Conservation (phyloP, 257 asterid species). For the Solanum clarkiae region DNA sequence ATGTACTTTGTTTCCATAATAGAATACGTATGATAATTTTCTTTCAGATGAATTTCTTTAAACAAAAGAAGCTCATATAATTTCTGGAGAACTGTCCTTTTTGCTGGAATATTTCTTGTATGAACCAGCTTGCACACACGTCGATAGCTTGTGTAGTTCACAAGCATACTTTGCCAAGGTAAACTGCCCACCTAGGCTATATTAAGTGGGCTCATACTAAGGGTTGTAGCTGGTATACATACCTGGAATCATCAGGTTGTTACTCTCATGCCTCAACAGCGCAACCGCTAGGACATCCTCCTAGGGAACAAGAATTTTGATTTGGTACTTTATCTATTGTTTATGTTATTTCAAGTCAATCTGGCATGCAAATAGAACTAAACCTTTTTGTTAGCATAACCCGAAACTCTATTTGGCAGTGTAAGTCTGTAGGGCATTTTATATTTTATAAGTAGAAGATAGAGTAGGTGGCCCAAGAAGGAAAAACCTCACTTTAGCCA, state of each 20-base stretch:
- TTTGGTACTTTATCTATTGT: neutral
- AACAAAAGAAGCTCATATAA: neutral
- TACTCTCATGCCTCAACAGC: neutral
- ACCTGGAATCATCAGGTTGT: neutral
- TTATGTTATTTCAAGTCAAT: neutral
- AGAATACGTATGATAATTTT: neutral
- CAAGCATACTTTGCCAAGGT: neutral
- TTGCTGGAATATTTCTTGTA: neutral
- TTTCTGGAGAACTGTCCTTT: neutral
- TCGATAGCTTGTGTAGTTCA: neutral
- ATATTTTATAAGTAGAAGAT: neutral
- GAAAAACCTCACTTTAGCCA: neutral
- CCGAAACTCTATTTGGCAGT: neutral
- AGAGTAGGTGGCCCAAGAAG: neutral
- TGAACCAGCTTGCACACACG: neutral
- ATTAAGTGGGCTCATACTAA: neutral
- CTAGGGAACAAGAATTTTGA: neutral
- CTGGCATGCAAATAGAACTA: neutral
- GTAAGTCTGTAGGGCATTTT: neutral
- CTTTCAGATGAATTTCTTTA: neutral
- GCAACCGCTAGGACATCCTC: neutral
- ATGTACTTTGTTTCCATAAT: neutral
- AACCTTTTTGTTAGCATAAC: neutral
- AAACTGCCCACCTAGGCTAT: neutral
- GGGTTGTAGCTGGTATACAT: neutral